Base-by-base conservation (phyloP, 2,329 filamentous ascomycete species). In the Lojkania enalia region DNA sequence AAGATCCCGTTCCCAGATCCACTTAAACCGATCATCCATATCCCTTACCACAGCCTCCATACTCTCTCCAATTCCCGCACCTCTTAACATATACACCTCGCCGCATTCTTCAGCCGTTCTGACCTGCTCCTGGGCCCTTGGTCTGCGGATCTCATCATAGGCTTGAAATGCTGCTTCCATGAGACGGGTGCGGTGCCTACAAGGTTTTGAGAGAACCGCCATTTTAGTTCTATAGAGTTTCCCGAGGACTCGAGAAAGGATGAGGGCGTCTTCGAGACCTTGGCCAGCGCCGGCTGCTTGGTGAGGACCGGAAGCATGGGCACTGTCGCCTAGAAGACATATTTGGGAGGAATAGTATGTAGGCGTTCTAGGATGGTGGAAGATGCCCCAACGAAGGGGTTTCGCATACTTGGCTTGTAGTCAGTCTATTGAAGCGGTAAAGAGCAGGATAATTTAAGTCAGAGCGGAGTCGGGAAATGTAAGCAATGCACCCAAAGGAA, bases 241-340 rank as follows among this genome's bases (percentile, higher is more conserved):
- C 2, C 46, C 50, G n/a, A 63, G 43, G 2, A 64, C 45, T 11
- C 45, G 49, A 1, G 58, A 57, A 1, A 65, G 50, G 9, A 65
- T 42, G 11, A 64, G 46, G 2, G 59, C 52, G 47, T 66, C 63
- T 53, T 66, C 63, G 14, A 66, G 45, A 27, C 57, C 52, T 42
- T 60, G 55, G 16, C 57, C 61, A n/a, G 61, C 63, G 5, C 63
- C 63, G 1, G 58, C 58, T 12, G 50, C 61, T 51, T 63, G 60
- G 27, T 60, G 55, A 0, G 63, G 63, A 2, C 49, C 44, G 19
- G 48, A 43, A 6, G 63, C 61, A 37, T 64, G 63, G 2, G 60
- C 63, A 9, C 52, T 52, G 31, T 66, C 63, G 42, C 63, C 61
- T 29, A 64, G 45, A 20, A 66, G 49, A 7, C 44, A 55, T 9